phyloP scores from a whole-genome alignment of 768 basidiomycete genomes.

The Boletus eberwhitei region DNA sequence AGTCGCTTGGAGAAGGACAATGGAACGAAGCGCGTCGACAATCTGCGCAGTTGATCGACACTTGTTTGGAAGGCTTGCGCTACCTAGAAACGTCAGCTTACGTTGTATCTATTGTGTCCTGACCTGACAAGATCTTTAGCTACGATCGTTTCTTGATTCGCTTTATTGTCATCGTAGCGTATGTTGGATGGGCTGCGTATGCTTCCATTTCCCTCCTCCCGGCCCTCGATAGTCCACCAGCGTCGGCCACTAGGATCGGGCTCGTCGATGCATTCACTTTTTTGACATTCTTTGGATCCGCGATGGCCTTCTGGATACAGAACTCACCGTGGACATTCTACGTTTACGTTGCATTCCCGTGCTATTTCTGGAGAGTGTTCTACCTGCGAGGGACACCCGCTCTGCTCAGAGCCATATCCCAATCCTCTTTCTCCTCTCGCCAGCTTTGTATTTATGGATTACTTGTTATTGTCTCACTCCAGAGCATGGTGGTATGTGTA shows the following conservation, averaged over 20 bases:
- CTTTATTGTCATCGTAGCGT: constrained; percentile 64
- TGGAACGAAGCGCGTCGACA: constrained; percentile 50
- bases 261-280: constrained; percentile 27
- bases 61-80: constrained; percentile 58
- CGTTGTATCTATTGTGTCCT: not conserved
- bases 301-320: constrained; percentile 57
- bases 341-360: constrained; percentile 70
- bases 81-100: constrained; percentile 65
- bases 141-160: constrained; percentile 77
- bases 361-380: constrained; percentile 72
- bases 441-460: constrained; percentile 24
- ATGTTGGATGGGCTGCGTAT: constrained; percentile 76
- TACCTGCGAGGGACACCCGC: constrained; percentile 21
- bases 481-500: constrained; percentile 69
- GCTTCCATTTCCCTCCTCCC: constrained; percentile 56
- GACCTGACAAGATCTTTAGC: constrained; percentile 26
- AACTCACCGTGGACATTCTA: constrained; percentile 70
- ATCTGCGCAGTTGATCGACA: constrained; percentile 51
- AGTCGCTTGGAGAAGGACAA: constrained; percentile 37
- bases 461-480: constrained; percentile 44
- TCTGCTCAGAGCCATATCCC: constrained; percentile 9
- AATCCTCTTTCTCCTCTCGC: constrained; percentile 23
- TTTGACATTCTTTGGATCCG: constrained; percentile 36
- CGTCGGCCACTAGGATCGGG: not conserved
- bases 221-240: constrained; percentile 26